Base-by-base conservation (phyloP, 371 early-diverging fungal genomes). In the Coemansia sp. region DNA sequence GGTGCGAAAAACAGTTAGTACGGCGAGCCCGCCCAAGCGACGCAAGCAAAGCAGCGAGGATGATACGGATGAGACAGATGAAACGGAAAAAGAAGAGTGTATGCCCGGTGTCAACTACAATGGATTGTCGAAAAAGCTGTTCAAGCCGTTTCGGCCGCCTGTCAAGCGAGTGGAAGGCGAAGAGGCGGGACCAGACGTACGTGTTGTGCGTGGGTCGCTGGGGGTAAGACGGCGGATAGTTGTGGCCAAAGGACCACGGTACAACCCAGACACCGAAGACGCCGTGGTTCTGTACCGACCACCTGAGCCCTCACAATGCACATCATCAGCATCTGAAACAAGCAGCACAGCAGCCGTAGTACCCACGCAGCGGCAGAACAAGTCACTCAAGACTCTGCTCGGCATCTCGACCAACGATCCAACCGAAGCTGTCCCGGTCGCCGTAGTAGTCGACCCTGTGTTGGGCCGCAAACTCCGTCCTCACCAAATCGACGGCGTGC, bases 401-500 rank as follows among this genome's bases (percentile, higher is more conserved):
- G 73, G 68, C 11, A 16, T n/a, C 8, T 3, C 33, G 20, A 68
- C 59, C 44, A 69, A 72, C n/a, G 62, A 62, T 37, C 16, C 33
- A 3, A 33, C 28, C 2, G 65, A 68, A 40, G 68, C 75, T 37
- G 69, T 62, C 59, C 65, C 80, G 28, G 89, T 91, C 20, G 82
- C 85, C 12, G 88, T 91, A 26, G 88, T 90, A 72, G 84, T 92
- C 9, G 98, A 98, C 81, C 98, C 98, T 3, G 81, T 86, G 0
- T 84, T 98, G 2, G 86, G 87, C 1, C 85, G 86, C 64, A 87
- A 94, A n/a, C 71, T 98, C 64, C 88, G 98, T 5, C 97, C 97
- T 0, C 98, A 98, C 82, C 96, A 98, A 72, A 84, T 96, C 16
- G 97, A 97, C 71, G 98, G 98, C 51, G 94, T 94, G 9, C 86